These are phyloP conservation scores for Arabis hirsuta DNA, from an alignment of 345 rosid genomes.

Conservation along the genomic window DNA sequence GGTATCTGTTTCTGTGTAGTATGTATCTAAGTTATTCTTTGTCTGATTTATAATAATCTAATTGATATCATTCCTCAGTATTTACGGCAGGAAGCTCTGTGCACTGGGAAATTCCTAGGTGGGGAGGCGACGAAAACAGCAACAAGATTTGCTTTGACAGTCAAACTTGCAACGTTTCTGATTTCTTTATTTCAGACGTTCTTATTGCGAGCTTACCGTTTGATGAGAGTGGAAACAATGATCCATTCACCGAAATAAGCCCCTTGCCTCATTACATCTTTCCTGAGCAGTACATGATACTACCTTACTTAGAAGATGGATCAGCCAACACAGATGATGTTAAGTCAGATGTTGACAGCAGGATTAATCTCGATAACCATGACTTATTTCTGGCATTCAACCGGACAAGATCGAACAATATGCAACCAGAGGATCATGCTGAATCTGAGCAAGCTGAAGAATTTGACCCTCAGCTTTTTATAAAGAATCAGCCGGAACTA, in stretches of 20 bases:
- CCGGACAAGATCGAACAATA: slow-evolving; percentile 58
- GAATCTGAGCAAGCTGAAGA: slow-evolving; percentile 63
- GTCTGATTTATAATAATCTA: slow-evolving; percentile 33
- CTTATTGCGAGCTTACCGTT: slow-evolving; percentile 45
- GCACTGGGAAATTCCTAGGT: slow-evolving; percentile 44
- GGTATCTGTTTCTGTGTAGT: slow-evolving; percentile 50
- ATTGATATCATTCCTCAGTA: slow-evolving; percentile 29
- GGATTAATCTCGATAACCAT: slow-evolving; percentile 48
- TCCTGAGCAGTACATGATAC: slow-evolving; percentile 72
- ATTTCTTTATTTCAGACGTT: slow-evolving; percentile 42
- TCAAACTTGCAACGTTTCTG: slow-evolving; percentile 45
- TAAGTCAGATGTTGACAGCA: slow-evolving; percentile 54
- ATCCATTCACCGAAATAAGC: slow-evolving; percentile 39
- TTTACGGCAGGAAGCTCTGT: slow-evolving; percentile 34
- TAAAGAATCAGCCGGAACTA: slow-evolving; percentile 79
- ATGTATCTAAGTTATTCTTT: slow-evolving; percentile 30
- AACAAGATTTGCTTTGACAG: slow-evolving; percentile 42
- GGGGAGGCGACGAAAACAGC: slow-evolving; percentile 42
- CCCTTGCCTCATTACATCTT: slow-evolving; percentile 66
- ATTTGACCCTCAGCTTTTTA: slow-evolving; percentile 79
- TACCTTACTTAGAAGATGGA: slow-evolving; percentile 80
- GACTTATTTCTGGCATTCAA: slow-evolving; percentile 66
- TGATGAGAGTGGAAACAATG: slow-evolving; percentile 34
- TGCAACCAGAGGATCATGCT: slow-evolving; percentile 56
- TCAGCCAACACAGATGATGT: slow-evolving; percentile 48